phyloP scores from a whole-genome alignment of 192 early-diverging fungal genomes.

The Lunasporangiospora selenospora region DNA sequence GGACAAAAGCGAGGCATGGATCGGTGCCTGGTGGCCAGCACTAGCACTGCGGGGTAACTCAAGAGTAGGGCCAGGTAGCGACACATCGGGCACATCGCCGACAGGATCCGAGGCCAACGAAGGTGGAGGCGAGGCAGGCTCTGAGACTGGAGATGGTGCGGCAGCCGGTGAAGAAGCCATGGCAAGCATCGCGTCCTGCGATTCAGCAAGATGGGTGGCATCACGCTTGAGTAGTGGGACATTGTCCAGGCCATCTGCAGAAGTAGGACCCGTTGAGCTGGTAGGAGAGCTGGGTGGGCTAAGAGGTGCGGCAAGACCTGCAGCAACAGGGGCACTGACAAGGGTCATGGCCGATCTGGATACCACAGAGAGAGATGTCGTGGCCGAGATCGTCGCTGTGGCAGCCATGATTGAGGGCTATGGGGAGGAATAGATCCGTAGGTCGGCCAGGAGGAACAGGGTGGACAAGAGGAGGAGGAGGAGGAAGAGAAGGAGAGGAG shows the following conservation, averaged over 20 bases:
- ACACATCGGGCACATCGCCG: too few relatives aligned
- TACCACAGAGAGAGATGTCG: constrained; percentile 40
- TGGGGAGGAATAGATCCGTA: neutral
- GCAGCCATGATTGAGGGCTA: constrained; percentile 48
- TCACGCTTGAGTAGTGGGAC: neutral
- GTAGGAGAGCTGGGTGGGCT: neutral
- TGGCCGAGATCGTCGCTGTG: constrained; percentile 48
- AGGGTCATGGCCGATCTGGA: constrained; percentile 49
- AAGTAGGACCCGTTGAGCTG: neutral
- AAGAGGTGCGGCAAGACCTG: neutral
- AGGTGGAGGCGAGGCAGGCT: too few relatives aligned
- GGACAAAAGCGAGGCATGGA: neutral
- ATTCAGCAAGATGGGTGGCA: too few relatives aligned
- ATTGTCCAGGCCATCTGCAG: neutral
- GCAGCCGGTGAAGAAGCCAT: neutral
- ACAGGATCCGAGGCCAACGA: too few relatives aligned
- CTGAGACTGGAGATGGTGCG: neutral
- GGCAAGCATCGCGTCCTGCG: neutral
- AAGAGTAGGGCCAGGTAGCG: too few relatives aligned
- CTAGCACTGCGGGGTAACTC: too few relatives aligned
- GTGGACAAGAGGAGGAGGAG: neutral
- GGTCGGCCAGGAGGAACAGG: neutral
- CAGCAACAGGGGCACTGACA: constrained; percentile 17
- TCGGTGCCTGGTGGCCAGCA: too few relatives aligned
- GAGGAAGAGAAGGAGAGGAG: neutral